A percentile compares a stretch with the other conserved stretches of the same genome.
phyloP scores from a whole-genome alignment of 768 basidiomycete genomes.

The Termitomyces sp. region DNA sequence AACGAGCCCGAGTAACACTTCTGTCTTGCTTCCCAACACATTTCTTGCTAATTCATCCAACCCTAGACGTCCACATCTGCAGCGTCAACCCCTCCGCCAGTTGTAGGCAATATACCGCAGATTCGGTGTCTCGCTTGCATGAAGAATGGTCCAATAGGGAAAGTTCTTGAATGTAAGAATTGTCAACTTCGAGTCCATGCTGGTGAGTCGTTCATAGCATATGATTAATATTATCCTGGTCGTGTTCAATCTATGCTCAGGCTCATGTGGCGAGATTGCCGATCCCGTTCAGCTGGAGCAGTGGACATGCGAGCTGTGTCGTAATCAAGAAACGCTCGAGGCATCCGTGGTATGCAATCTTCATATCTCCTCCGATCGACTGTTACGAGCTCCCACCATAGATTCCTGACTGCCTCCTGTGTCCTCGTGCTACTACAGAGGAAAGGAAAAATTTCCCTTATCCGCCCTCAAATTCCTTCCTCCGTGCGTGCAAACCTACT shows the following conservation, averaged over 20 bases:
- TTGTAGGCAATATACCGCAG: conserved; percentile 47
- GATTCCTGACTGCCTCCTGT: conserved; percentile 84
- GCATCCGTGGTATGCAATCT: conserved; percentile 62
- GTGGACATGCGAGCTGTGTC: conserved; percentile 88
- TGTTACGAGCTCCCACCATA: conserved; percentile 24
- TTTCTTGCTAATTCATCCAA: background rate
- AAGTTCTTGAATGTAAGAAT: conserved; percentile 76
- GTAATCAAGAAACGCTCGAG: conserved; percentile 77
- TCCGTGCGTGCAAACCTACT: conserved; percentile 82
- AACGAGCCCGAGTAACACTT: conserved; percentile 40
- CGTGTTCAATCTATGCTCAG: conserved; percentile 27
- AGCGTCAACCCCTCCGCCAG: conserved; percentile 64
- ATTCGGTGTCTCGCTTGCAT: conserved; percentile 72
- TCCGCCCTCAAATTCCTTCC: conserved; percentile 55
- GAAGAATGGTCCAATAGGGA: conserved; percentile 68
- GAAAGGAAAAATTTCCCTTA: conserved; percentile 41
- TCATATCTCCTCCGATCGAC: background rate
- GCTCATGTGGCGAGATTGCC: conserved; percentile 62
- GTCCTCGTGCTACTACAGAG: conserved; percentile 56
- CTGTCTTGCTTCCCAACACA: background rate
- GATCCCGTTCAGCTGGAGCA: conserved; percentile 60
- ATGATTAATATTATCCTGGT: background rate
- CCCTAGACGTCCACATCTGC: conserved; percentile 42
- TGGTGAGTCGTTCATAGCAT: conserved; percentile 38
- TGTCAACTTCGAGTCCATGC: conserved; percentile 80